A percentile compares a stretch with the other conserved stretches of the same genome.
These are phyloP conservation scores for Coffea eugenioides DNA, from an alignment of 257 asterid genomes.

Conservation along the genomic window DNA sequence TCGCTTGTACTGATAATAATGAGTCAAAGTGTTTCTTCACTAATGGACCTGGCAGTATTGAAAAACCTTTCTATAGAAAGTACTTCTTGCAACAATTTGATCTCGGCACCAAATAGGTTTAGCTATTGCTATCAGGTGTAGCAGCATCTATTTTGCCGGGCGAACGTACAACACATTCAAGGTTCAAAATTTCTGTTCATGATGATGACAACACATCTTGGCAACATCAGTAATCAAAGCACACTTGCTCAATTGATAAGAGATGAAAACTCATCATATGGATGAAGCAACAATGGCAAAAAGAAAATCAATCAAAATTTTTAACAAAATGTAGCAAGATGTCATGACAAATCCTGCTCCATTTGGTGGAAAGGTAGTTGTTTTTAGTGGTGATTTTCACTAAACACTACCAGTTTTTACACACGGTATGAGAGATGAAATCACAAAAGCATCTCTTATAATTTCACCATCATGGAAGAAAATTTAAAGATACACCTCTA, in stretches of 20 bases:
- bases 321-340: neutral
- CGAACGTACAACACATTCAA: neutral
- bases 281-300: constrained; percentile 12
- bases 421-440: neutral
- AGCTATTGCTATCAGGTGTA: too few species aligned
- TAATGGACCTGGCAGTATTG: neutral
- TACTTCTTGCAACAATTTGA: too few species aligned
- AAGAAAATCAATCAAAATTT: neutral
- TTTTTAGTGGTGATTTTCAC: neutral
- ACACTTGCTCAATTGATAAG: neutral
- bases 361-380: neutral
- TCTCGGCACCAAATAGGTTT: too few species aligned
- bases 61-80: neutral
- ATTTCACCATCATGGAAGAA: neutral
- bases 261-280: neutral
- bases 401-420: neutral
- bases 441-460: neutral
- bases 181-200: too few species aligned
- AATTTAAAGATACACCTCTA: neutral
- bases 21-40: too few species aligned
- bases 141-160: neutral
- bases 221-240: neutral
- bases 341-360: neutral
- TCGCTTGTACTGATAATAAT: too few species aligned
- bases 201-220: too few species aligned